Percentiles rank a stretch among this genome's conserved stretches.
phyloP scores from a whole-genome alignment of 345 rosid genomes.

The Syzygium grande region DNA sequence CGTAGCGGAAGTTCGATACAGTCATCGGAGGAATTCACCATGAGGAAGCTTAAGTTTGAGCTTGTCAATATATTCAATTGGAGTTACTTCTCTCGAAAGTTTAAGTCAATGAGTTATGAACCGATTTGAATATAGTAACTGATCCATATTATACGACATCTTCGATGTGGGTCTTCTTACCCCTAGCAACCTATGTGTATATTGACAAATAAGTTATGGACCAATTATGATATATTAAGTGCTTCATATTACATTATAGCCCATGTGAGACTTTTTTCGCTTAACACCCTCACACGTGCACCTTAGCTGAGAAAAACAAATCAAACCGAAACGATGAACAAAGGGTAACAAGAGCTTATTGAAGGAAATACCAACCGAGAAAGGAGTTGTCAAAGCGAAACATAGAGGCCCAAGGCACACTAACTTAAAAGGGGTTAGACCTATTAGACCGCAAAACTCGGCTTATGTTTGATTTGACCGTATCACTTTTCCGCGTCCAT shows the following conservation, averaged over 20 bases:
- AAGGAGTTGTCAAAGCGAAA: background rate
- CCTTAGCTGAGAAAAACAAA: background rate
- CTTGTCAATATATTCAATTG: too few relatives aligned
- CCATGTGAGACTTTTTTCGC: background rate
- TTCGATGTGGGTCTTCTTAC: background rate
- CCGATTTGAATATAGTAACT: background rate
- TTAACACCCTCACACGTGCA: accelerated
- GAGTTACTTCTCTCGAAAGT: background rate
- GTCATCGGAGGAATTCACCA: background rate
- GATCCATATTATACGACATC: background rate
- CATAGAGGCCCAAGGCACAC: background rate
- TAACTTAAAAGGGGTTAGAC: background rate
- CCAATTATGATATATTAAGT: background rate
- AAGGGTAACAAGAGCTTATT: background rate
- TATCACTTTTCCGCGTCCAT: background rate
- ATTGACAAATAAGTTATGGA: background rate
- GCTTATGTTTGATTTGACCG: background rate
- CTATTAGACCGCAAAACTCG: background rate
- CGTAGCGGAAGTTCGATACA: background rate
- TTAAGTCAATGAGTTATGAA: background rate
- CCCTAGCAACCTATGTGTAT: background rate
- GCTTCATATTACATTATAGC: background rate
- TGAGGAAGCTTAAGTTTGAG: background rate
- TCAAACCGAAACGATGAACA: background rate
- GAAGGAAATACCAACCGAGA: background rate